Evolutionary conservation across 768 basidiomycete genomes (phyloP).

Genomic region (Psilocybe sp.): DNA sequence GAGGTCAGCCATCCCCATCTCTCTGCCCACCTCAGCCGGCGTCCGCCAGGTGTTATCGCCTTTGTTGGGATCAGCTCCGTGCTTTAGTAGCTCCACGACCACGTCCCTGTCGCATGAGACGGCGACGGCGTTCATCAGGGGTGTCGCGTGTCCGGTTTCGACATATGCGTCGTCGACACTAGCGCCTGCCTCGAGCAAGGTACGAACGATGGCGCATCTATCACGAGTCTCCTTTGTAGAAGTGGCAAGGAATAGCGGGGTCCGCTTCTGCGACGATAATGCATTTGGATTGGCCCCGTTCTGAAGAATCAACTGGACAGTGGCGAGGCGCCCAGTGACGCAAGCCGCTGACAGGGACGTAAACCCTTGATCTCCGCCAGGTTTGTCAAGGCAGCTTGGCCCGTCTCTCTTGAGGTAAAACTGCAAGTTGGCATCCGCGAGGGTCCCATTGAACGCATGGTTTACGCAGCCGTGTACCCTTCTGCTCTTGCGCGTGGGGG

Average conservation of each 20-base stretch:
- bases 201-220: conserved; percentile 17
- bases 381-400: conserved; percentile 9
- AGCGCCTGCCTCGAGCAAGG: conserved; percentile 18
- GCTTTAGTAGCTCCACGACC: conserved; percentile 15
- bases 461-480: conserved; percentile 5
- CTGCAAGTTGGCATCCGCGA: conserved; percentile 11
- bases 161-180: conserved; percentile 14
- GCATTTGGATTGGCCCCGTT: conserved; percentile 20
- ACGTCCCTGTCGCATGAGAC: conserved; percentile 15
- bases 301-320: conserved; percentile 18
- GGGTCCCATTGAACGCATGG: conserved; percentile 15
- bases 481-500: neutral
- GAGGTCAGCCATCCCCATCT: neutral
- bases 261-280: conserved; percentile 14
- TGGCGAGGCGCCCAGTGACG: conserved; percentile 17
- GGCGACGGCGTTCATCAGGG: conserved; percentile 20
- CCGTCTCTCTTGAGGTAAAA: conserved; percentile 10
- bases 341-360: conserved; percentile 23
- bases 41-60: conserved; percentile 12
- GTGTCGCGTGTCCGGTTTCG: conserved; percentile 8
- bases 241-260: conserved; percentile 18
- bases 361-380: conserved; percentile 13
- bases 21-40: conserved; percentile 12
- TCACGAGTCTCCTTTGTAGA: conserved; percentile 4
- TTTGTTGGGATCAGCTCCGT: conserved; percentile 13